phyloP scores from a whole-genome alignment of 2,329 filamentous ascomycete genomes.

The Sarocladium oryzae region DNA sequence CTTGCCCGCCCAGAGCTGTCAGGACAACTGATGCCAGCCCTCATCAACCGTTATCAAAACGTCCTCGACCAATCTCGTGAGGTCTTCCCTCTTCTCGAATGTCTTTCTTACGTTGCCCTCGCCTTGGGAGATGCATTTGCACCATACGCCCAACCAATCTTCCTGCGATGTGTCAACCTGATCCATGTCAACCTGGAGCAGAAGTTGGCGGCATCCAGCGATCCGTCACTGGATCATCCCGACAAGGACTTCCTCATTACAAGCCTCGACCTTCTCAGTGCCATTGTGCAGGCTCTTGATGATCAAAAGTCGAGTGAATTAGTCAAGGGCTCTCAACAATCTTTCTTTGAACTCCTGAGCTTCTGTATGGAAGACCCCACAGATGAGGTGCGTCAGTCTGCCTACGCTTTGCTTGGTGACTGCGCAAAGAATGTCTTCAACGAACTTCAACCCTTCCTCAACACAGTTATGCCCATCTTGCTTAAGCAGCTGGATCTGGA shows the following conservation, averaged over 20 bases:
- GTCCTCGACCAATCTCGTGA: constrained; percentile 86
- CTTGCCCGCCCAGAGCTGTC: constrained; percentile 78
- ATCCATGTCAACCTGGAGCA: constrained; percentile 89
- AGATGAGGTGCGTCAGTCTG: constrained; percentile 92
- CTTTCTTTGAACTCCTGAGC: constrained; percentile 83
- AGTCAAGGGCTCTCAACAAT: constrained; percentile 67
- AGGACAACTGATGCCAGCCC: constrained; percentile 81
- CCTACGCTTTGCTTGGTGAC: constrained; percentile 90
- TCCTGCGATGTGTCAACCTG: constrained; percentile 80
- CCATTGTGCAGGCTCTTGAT: constrained; percentile 85
- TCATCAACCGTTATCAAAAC: constrained; percentile 82
- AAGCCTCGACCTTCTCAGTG: constrained; percentile 85
- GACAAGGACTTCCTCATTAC: constrained; percentile 98
- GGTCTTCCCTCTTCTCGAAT: constrained; percentile 92
- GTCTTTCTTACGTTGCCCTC: constrained; percentile 86
- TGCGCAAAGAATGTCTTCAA: constrained; percentile 88
- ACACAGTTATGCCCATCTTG: constrained; percentile 70
- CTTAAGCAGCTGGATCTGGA: constrained; percentile 83
- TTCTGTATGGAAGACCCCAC: constrained; percentile 89
- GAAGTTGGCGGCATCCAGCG: constrained; percentile 61
- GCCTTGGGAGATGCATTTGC: constrained; percentile 77
- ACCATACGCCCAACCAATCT: constrained; percentile 80
- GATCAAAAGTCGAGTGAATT: constrained; percentile 67
- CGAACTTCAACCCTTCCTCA: constrained; percentile 68
- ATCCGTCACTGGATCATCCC: constrained; percentile 65